Conservation (phyloP, 192 early-diverging fungal genomes). For the Polychytrium aggregatum region DNA sequence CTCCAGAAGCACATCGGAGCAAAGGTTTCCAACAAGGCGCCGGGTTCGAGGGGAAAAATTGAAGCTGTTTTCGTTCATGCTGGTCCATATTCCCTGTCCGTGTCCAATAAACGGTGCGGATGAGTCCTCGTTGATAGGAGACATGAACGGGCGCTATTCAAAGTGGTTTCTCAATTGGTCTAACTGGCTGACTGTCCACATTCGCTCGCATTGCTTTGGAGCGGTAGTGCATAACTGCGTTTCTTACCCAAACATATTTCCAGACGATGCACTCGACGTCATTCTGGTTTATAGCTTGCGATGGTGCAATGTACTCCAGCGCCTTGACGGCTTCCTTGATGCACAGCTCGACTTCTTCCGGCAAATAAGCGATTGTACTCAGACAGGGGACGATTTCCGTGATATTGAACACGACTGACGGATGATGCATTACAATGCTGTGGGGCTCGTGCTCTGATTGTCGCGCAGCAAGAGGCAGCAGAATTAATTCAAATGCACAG, state of each 20-base stretch:
- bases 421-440: conserved; percentile 36
- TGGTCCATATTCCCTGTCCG: conserved; percentile 17
- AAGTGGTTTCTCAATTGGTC: background rate
- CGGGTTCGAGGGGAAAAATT: conserved; percentile 14
- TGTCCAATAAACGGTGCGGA: too few species aligned
- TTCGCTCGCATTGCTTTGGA: too few species aligned
- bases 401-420: conserved; percentile 19
- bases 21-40: conserved; percentile 22
- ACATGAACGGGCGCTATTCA: too few species aligned
- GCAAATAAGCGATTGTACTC: too few species aligned
- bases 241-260: conserved; percentile 25
- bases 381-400: conserved; percentile 34
- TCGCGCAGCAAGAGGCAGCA: too few species aligned
- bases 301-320: too few species aligned
- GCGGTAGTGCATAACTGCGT: too few species aligned
- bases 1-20: conserved; percentile 26
- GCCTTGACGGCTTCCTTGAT: too few species aligned
- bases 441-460: conserved; percentile 9
- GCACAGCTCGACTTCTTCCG: too few species aligned
- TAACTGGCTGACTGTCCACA: too few species aligned
- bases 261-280: conserved; percentile 30
- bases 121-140: too few species aligned
- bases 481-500: too few species aligned
- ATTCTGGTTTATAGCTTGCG: background rate
- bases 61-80: conserved; percentile 21